Conservation (phyloP, 192 early-diverging fungal species). For the Polychytrium aggregatum region DNA sequence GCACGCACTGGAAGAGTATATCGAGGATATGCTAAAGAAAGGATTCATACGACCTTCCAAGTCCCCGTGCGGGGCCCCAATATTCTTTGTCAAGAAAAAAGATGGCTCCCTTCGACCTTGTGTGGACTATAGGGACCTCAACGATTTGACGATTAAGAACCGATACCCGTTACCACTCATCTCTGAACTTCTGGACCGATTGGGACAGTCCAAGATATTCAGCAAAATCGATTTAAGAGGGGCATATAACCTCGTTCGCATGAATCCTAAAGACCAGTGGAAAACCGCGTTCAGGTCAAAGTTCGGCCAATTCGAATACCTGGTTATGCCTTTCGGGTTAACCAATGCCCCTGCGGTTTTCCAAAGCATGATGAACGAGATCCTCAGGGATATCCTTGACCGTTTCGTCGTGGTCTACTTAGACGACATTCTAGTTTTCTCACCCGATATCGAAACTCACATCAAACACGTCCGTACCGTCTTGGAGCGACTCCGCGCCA, state of each 20-base stretch:
- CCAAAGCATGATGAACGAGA: slow-evolving; percentile 33
- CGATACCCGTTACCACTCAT: slow-evolving; percentile 25
- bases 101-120: slow-evolving; percentile 14
- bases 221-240: too few relatives aligned
- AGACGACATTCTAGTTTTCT: slow-evolving; percentile 43
- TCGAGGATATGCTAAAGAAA: too few relatives aligned
- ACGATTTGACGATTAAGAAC: slow-evolving; percentile 23
- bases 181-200: slow-evolving; percentile 11
- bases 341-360: slow-evolving; percentile 49
- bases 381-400: slow-evolving; percentile 20
- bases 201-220: slow-evolving; percentile 9
- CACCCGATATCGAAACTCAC: slow-evolving; percentile 3
- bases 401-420: slow-evolving; percentile 11
- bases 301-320: slow-evolving; percentile 36
- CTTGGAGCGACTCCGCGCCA: slow-evolving; percentile 6
- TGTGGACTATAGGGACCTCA: slow-evolving; percentile 27
- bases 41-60: too few relatives aligned
- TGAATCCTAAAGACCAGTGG: neutral
- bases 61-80: slow-evolving; percentile 10
- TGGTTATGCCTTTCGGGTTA: slow-evolving; percentile 50
- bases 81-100: slow-evolving; percentile 28
- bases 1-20: too few relatives aligned
- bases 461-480: slow-evolving; percentile 11
- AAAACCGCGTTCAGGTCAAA: slow-evolving; percentile 10
- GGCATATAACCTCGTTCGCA: slow-evolving; percentile 5